Evolutionary conservation across 176 grass and related monocot genomes (phyloP), one percentile per base, ranked within the genome.

Genomic region (Melocanna baccifera): DNA sequence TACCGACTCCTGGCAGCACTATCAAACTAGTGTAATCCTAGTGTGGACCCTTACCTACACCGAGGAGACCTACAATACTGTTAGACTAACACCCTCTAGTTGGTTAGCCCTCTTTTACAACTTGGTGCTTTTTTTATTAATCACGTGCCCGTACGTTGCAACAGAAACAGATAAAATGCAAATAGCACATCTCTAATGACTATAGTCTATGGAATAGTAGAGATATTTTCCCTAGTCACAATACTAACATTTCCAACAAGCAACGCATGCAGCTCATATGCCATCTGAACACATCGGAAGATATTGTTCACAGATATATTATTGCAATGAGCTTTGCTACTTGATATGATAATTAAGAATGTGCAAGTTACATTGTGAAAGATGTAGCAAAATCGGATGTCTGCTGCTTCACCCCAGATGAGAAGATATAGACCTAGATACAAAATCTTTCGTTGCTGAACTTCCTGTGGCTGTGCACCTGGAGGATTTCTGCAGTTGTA

Each of bases 341-440:
- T 70, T 65, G 45, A 70, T 79, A 62, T 56, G 7, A 75, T 28
- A 53, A 55, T 48, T 64, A 39, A 66, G 18, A 75, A 84, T 70
- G 23, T 66, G 2, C 15, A 34, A 34, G 32, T 34, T 34, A 34
- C 32, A 34, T 34, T 34, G 32, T 34, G 32, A 34, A 34, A 34
- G 37, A 97, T 94, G 85, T 97, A 97, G 89, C 90, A 92, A 73
- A 97, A 97, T 25, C 95, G 93, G 25, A 97, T 75, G 55, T 97
- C 94, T 83, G 90, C 82, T 82, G 92, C 85, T 90, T 97, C 95
- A 67, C 95, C 95, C 95, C 95, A 97, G 57, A 97, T 94, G 37
- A 97, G 92, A 91, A 97, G 92, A 90, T 86, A 97, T 37, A 97
- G 87, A 25, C 95, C 92, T 84, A 94, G 92, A 80, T 94, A 93